phyloP scores from a whole-genome alignment of 2,329 filamentous ascomycete species.

The Scleromitrula shiraiana region DNA sequence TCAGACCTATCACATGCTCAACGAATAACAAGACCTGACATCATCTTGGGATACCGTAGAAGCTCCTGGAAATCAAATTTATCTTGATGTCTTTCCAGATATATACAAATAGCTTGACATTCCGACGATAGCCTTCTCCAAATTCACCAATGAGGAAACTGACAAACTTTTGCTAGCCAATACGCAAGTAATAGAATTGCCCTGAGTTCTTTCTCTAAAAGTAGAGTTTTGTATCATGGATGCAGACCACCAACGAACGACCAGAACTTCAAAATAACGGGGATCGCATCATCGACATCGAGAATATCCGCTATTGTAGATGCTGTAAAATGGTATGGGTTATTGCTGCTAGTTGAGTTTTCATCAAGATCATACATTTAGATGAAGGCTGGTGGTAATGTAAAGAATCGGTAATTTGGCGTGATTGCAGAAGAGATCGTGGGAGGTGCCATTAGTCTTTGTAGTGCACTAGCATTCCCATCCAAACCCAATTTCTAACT shows the following conservation, averaged over 20 bases:
- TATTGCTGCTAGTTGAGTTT: constrained; percentile 5
- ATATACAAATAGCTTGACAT: constrained; percentile 41
- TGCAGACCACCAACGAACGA: constrained; percentile 40
- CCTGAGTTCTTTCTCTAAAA: constrained; percentile 42
- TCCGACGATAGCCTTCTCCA: constrained; percentile 39
- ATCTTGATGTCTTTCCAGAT: constrained; percentile 30
- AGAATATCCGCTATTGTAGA: constrained; percentile 10
- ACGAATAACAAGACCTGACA: too few relatives aligned
- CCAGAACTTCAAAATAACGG: constrained; percentile 39
- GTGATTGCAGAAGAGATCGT: not conserved
- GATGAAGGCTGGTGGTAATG: constrained; percentile 8
- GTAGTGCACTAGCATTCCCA: not conserved
- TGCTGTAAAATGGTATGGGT: constrained; percentile 14
- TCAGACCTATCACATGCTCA: too few relatives aligned
- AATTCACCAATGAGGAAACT: constrained; percentile 40
- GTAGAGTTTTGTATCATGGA: constrained; percentile 35
- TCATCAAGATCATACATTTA: constrained; percentile 11
- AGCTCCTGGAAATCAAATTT: constrained; percentile 13
- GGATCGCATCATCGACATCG: constrained; percentile 24
- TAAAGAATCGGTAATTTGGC: not conserved
- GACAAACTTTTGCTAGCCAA: constrained; percentile 45
- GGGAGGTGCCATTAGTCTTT: not conserved
- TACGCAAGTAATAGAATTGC: constrained; percentile 48
- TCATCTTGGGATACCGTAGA: constrained; percentile 14
- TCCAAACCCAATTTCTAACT: constrained; percentile 35